Evolutionary conservation across 768 basidiomycete species (phyloP), one percentile per base, ranked within the genome.

Genomic region (Vararia minispora): DNA sequence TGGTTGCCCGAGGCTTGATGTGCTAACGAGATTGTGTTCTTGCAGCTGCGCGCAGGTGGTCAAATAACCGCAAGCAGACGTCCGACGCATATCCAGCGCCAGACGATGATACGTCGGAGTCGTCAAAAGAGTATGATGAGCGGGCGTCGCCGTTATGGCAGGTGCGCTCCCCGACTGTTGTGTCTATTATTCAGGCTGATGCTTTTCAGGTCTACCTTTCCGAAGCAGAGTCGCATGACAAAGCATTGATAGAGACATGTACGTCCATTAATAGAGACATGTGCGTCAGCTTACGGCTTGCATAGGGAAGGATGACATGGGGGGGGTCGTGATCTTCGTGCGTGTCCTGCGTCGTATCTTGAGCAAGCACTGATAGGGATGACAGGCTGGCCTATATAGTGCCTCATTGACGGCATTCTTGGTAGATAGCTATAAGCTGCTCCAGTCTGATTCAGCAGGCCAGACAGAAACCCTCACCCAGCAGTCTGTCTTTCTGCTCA

Each of bases 91-190:
- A n/a, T n/a, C n/a, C n/a, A n/a, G n/a, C n/a, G n/a, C n/a, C n/a
- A n/a, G n/a, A n/a, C n/a, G n/a, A n/a, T n/a, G n/a, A n/a, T n/a
- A n/a, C n/a, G n/a, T n/a, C n/a, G n/a, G n/a, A n/a, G n/a, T n/a
- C n/a, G n/a, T n/a, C n/a, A n/a, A n/a, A n/a, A n/a, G n/a, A n/a
- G 23, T 58, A 59, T 40, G 58, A 60, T 46, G 61, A 62, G 30
- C 60, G 62, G 13, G 62, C 63, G 1, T 55, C 57, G 21, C 56
- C 53, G 22, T 52, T 66, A 22, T 65, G 64, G 65, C 57, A 57
- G 3, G 49, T 59, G 3, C n/a, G n/a, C n/a, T n/a, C n/a, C n/a
- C n/a, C n/a, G n/a, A n/a, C n/a, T n/a, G n/a, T n/a, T n/a, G n/a
- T n/a, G n/a, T n/a, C n/a, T n/a, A n/a, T n/a, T n/a, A n/a, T n/a